Base-by-base conservation (phyloP, 1,284 basidiomycete genomes). In the Coniferiporia weirii region DNA sequence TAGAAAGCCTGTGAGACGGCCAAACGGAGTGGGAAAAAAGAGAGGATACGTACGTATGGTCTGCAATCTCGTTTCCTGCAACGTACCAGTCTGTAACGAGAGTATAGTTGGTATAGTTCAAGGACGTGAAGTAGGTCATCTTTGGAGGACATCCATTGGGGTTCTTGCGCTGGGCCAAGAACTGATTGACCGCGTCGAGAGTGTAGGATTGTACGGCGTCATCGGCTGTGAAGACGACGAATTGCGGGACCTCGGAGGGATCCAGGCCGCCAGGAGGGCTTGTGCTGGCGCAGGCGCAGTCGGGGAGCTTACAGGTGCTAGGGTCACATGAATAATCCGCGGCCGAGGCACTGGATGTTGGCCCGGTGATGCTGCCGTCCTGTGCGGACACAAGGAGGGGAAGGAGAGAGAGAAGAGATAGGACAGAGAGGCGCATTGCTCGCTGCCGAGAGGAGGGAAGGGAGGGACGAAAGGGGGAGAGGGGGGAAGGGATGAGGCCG, bases 41-140 rank as follows among this genome's bases (percentile, higher is more conserved):
- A 48, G 38, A 20, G 54, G 46, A 44, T 46, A 76, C 81, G 65
- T 72, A 86, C 84, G 89, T 91, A 71, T 91, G 89, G 72, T 92
- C 90, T n/a, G 86, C 89, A 63, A 93, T 89, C 68, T 93, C 90
- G 70, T 93, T 92, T 40, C 91, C 90, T 6, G 85, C 85, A 47
- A 92, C 88, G 70, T 77, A 92, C 85, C 86, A 91, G 70, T 93
- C 89, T 73, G 90, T 93, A 52, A 93, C 87, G 64, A 87, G 77
- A 0, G 86, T 85, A 69, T 85, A 91, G 69, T 91, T 91, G 34
- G 90, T 92, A 71, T 85, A 92, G 63, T 81, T 81, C 54, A 91
- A 74, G 3, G 84, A 87, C 5, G 81, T 83, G 70, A 81, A 89
- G 72, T 89, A 91, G 22, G 87, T 89, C 82, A 86, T 89, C 71